Evolutionary conservation across 75 land plant species (phyloP), one percentile per base, ranked within the genome.

Genomic region (Cupressus sempervirens): DNA sequence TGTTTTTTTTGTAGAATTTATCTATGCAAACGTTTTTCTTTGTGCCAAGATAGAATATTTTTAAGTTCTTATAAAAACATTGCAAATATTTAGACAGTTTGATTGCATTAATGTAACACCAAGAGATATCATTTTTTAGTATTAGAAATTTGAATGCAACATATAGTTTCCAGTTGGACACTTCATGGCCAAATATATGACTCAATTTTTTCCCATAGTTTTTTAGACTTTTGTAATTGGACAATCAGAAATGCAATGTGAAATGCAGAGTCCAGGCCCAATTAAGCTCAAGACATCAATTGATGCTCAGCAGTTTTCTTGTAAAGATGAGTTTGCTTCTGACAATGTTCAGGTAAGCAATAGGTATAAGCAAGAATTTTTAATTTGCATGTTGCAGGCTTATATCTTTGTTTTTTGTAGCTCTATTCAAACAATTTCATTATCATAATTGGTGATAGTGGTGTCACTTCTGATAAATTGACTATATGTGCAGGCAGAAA

Each of bases 221-320:
- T 77, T 77, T 30, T 77, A 77, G 48, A 43, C 81, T 46, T 77
- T 30, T 77, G 46, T 77, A 77, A 77, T 14, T 43, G 81, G 81
- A 43, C 81, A 46, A 43, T 43, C 81, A 26, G 81, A 16, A 41
- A 20, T 77, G 45, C 81, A 77, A 48, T 7, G 45, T 77, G 81
- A 16, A 41, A 20, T 77, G 45, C 81, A 77, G 81, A 18, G 45
- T 77, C 81, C 43, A 13, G 26, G 43, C 26, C 48, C 12, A 10
- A 41, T 16, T 43, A 8, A 38, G n/a, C 81, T n/a, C 50, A 77
- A 43, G n/a, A 14, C 48, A 48, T 43, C 74, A 70, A 32, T 43
- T 10, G 46, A 77, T 26, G 29, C 81, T 46, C 81, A 43, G 46
- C 23, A 23, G n/a, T 77, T 77, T 43, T 43, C 30, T 1, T 77